These are phyloP conservation scores for Boechera divaricarpa DNA, from an alignment of 345 rosid genomes.

Conservation along the genomic window DNA sequence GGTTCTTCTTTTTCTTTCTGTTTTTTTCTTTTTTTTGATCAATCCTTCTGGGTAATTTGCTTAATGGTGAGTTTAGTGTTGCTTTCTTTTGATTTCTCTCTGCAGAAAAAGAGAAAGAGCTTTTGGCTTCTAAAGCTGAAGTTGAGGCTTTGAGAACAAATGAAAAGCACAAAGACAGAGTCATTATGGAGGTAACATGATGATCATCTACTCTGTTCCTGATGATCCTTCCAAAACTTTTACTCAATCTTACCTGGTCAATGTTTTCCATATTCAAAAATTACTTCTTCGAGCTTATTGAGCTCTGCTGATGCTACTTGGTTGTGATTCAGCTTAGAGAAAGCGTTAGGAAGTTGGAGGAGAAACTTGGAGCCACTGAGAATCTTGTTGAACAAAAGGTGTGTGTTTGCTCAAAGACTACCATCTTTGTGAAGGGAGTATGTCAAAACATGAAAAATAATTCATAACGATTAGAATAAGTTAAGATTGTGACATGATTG, in stretches of 20 bases:
- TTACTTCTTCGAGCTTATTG: background rate
- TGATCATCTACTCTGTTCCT: background rate
- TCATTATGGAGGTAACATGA: slow-evolving; percentile 63
- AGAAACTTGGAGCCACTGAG: slow-evolving; percentile 58
- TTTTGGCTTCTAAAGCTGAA: slow-evolving; percentile 62
- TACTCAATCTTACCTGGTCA: slow-evolving; percentile 1
- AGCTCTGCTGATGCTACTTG: slow-evolving; percentile 22
- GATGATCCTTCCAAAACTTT: slow-evolving; percentile 4
- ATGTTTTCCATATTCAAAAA: background rate
- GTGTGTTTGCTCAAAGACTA: slow-evolving; percentile 1
- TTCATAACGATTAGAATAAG: background rate
- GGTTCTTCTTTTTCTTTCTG: slow-evolving; percentile 51
- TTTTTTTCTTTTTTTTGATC: background rate
- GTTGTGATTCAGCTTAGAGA: slow-evolving; percentile 58
- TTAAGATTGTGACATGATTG: slow-evolving; percentile 13
- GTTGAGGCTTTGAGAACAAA: slow-evolving; percentile 68
- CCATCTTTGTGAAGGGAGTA: background rate
- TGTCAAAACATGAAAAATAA: slow-evolving; percentile 6
- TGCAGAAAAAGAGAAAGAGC: slow-evolving; percentile 70
- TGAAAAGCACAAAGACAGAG: slow-evolving; percentile 74
- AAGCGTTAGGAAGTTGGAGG: slow-evolving; percentile 59
- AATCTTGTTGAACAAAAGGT: slow-evolving; percentile 73
- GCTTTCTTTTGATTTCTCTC: slow-evolving; percentile 21
- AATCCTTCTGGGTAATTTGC: slow-evolving; percentile 10
- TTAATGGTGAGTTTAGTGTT: slow-evolving; percentile 5